Conservation (phyloP, 2,329 filamentous ascomycete genomes). For the Didymella sp. region DNA sequence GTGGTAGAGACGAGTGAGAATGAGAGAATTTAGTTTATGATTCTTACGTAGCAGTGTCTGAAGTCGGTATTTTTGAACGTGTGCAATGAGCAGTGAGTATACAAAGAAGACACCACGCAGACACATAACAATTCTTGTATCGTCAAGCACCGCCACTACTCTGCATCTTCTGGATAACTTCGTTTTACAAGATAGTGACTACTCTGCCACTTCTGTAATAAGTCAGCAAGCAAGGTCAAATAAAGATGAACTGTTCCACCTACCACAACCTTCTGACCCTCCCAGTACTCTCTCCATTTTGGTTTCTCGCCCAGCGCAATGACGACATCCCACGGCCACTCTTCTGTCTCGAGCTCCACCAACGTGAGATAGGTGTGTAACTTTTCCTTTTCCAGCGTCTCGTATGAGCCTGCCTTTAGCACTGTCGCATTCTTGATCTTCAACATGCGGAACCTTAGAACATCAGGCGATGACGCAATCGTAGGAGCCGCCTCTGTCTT, state of each 20-base stretch:
- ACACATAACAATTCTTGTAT: too few species aligned
- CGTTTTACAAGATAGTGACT: slow-evolving; percentile 19
- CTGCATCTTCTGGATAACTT: slow-evolving; percentile 10
- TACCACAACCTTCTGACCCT: slow-evolving; percentile 17
- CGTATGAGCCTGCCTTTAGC: slow-evolving; percentile 10
- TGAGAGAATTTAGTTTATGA: too few species aligned
- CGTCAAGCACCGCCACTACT: too few species aligned
- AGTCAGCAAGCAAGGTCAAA: slow-evolving; percentile 2
- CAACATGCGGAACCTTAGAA: slow-evolving; percentile 19
- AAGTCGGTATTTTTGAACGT: too few species aligned
- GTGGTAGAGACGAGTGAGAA: too few species aligned
- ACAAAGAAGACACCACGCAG: too few species aligned
- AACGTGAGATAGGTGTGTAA: slow-evolving; percentile 17
- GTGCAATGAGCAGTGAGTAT: too few species aligned
- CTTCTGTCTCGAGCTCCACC: slow-evolving; percentile 15
- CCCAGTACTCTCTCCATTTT: slow-evolving; percentile 21
- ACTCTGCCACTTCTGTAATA: slow-evolving; percentile 17
- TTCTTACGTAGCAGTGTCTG: too few species aligned
- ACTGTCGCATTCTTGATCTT: slow-evolving; percentile 21
- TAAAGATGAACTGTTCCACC: too few species aligned
- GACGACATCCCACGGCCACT: slow-evolving; percentile 24
- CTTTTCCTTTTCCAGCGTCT: slow-evolving; percentile 8
- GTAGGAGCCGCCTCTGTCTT: slow-evolving; percentile 13
- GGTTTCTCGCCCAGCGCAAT: slow-evolving; percentile 17
- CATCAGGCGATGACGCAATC: slow-evolving; percentile 17